Evolutionary conservation across 306 rosid genomes (phyloP).

Genomic region (Abrus precatorius): DNA sequence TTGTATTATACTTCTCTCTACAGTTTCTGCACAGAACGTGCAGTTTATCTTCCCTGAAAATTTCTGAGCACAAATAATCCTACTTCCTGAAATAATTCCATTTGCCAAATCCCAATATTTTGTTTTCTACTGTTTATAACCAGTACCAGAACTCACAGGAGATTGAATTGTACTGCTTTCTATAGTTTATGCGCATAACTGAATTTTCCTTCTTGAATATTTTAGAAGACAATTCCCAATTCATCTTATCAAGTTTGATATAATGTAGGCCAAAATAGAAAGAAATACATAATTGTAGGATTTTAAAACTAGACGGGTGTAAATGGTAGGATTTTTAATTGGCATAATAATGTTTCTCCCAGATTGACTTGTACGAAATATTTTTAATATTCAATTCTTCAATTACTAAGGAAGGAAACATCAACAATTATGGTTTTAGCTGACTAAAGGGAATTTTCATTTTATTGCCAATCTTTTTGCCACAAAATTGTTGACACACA

Average conservation of each 20-base stretch:
- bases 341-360: not conserved
- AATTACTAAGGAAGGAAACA: not conserved
- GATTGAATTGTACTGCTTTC: not conserved
- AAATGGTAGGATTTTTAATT: not conserved
- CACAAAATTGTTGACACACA: not conserved
- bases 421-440: not conserved
- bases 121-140: not conserved
- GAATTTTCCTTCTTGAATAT: not conserved
- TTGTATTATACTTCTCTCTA: not conserved
- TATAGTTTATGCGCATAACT: not conserved
- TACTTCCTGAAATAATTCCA: slow-evolving; percentile 1
- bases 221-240: not conserved
- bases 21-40: not conserved
- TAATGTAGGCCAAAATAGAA: not conserved
- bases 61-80: not conserved
- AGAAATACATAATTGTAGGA: not conserved
- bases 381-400: not conserved
- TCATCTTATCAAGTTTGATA: not conserved
- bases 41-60: not conserved
- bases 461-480: not conserved
- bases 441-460: not conserved
- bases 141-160: not conserved
- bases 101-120: not conserved
- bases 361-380: not conserved
- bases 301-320: not conserved